Evolutionary conservation across 176 grass and related monocot species (phyloP).

Genomic region (Calamus simplicifolius): DNA sequence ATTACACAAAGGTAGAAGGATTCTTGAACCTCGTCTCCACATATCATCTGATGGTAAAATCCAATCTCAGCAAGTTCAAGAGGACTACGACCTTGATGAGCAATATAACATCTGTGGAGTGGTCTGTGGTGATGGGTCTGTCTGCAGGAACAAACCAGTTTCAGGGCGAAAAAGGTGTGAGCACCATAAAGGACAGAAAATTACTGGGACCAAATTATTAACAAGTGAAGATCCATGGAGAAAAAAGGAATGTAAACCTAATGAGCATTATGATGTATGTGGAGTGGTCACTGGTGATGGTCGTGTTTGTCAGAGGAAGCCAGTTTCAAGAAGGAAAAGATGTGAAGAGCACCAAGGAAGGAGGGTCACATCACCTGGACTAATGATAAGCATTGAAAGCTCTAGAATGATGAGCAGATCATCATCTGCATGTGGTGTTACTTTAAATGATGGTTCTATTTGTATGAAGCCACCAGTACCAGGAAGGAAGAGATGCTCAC

Average conservation of each 20-base stretch:
- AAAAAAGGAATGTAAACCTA: no score
- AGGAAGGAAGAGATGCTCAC: slow-evolving; percentile 38
- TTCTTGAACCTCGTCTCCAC: slow-evolving; percentile 5
- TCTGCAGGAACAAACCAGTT: slow-evolving; percentile 18
- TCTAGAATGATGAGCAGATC: not conserved
- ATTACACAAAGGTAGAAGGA: slow-evolving; percentile 72
- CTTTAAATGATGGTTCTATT: slow-evolving; percentile 28
- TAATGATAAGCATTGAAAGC: slow-evolving; percentile 8
- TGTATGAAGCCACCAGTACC: slow-evolving; percentile 30
- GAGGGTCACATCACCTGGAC: slow-evolving; percentile 13
- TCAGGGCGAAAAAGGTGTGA: slow-evolving; percentile 20
- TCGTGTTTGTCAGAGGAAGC: slow-evolving; percentile 5
- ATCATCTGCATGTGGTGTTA: slow-evolving; percentile 35
- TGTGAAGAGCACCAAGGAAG: slow-evolving; percentile 28
- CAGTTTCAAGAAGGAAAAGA: slow-evolving; percentile 23
- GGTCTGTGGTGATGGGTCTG: slow-evolving; percentile 16
- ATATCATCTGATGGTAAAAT: no score
- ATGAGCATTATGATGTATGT: slow-evolving; percentile 3
- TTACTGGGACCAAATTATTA: not conserved
- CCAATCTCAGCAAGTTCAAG: not conserved
- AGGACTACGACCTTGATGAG: slow-evolving; percentile 5
- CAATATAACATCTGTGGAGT: slow-evolving; percentile 5
- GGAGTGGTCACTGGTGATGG: slow-evolving; percentile 4
- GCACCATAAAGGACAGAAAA: slow-evolving; percentile 25
- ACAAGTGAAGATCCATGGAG: not conserved